These are phyloP conservation scores for Candida nonsorbophila DNA, from an alignment of 805 yeast species.

Conservation along the genomic window DNA sequence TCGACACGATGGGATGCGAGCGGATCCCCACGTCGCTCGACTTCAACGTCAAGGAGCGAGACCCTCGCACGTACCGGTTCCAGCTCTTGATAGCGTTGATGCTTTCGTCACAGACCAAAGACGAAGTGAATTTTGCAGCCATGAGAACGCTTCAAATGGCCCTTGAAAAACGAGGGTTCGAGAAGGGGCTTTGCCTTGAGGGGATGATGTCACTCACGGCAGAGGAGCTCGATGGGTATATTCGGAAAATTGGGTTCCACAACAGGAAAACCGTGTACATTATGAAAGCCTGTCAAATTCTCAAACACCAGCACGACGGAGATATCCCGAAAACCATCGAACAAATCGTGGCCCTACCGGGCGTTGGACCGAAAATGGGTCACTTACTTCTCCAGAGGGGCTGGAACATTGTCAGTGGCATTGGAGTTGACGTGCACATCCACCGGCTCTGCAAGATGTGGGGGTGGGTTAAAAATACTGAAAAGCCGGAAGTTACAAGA, in stretches of 20 bases:
- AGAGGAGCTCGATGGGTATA: conserved; percentile 54
- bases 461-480: conserved; percentile 60
- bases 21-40: conserved; percentile 42
- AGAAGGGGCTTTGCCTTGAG: conserved; percentile 54
- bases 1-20: conserved; percentile 85
- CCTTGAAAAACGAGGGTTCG: conserved; percentile 31
- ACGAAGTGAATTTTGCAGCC: conserved; percentile 74
- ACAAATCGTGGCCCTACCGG: conserved; percentile 69
- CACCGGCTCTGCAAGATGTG: conserved; percentile 76
- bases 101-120: conserved; percentile 90
- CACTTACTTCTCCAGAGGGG: conserved; percentile 74
- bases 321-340: conserved; percentile 72
- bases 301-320: conserved; percentile 45
- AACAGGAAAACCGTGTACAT: conserved; percentile 70
- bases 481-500: conserved; percentile 75
- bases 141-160: conserved; percentile 54
- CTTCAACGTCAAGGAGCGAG: conserved; percentile 21
- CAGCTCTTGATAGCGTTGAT: conserved; percentile 76
- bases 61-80: conserved; percentile 49
- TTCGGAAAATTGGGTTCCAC: conserved; percentile 85
- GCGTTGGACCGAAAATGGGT: conserved; percentile 97
- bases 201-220: conserved; percentile 48
- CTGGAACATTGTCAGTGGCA: conserved; percentile 72
- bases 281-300: conserved; percentile 51
- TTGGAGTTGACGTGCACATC: conserved; percentile 94